phyloP scores from a whole-genome alignment of 2,329 filamentous ascomycete species.

The Sordariomycetes sp. region DNA sequence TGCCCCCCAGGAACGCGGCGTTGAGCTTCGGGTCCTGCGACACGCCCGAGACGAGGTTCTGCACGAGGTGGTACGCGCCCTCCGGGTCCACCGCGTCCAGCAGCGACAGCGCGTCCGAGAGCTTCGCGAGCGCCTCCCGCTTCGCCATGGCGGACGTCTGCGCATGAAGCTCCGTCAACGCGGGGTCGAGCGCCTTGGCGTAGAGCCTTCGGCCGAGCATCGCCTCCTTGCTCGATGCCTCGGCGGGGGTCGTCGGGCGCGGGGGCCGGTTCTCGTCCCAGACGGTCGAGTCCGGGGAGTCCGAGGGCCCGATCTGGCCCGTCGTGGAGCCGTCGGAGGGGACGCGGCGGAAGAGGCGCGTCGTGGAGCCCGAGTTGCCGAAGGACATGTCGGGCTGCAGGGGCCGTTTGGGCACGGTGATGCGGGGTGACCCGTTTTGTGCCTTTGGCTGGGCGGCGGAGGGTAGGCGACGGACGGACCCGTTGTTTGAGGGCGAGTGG shows the following conservation, averaged over 20 bases:
- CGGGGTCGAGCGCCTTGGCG: slow-evolving; percentile 67
- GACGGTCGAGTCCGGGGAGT: slow-evolving; percentile 25
- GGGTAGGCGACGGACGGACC: slow-evolving; percentile 1
- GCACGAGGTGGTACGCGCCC: slow-evolving; percentile 75
- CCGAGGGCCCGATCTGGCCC: slow-evolving; percentile 19
- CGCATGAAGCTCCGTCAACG: slow-evolving; percentile 76
- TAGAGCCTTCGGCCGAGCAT: slow-evolving; percentile 71
- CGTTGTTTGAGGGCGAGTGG: slow-evolving; percentile 5
- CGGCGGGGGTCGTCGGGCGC: slow-evolving; percentile 25
- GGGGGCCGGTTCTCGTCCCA: slow-evolving; percentile 54
- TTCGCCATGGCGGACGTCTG: slow-evolving; percentile 56
- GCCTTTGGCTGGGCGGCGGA: slow-evolving; percentile 1
- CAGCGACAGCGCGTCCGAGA: slow-evolving; percentile 75
- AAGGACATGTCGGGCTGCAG: slow-evolving; percentile 85
- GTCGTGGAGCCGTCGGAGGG: slow-evolving; percentile 51
- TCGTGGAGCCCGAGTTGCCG: slow-evolving; percentile 84
- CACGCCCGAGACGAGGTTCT: slow-evolving; percentile 61
- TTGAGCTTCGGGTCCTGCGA: slow-evolving; percentile 55
- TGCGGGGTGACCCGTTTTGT: slow-evolving; percentile 26
- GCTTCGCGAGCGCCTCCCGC: slow-evolving; percentile 67
- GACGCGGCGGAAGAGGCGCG: slow-evolving; percentile 81
- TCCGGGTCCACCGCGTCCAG: slow-evolving; percentile 84
- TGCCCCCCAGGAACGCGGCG: slow-evolving; percentile 24
- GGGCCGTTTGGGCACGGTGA: slow-evolving; percentile 52
- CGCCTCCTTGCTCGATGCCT: slow-evolving; percentile 64